phyloP scores from a whole-genome alignment of 2,329 filamentous ascomycete genomes.

The Paraconiothyrium sp. region DNA sequence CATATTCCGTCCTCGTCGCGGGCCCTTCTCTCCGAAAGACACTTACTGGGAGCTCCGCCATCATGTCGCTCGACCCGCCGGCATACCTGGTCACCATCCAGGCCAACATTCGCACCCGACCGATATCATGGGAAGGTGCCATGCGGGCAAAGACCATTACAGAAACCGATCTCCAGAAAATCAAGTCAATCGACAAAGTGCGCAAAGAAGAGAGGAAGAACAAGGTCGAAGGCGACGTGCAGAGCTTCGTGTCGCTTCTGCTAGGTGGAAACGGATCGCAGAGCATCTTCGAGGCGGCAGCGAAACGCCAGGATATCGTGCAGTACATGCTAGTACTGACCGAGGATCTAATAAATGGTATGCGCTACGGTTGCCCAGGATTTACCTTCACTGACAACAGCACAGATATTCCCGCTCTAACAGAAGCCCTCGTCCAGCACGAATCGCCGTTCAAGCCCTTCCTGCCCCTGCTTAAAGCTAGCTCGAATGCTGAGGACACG shows the following conservation, averaged over 20 bases:
- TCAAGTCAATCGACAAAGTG: conserved; percentile 95
- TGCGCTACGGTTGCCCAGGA: neutral
- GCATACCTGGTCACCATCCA: conserved; percentile 88
- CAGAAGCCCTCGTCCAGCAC: conserved; percentile 78
- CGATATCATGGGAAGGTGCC: conserved; percentile 97
- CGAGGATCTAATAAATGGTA: conserved; percentile 87
- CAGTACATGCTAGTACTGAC: conserved; percentile 94
- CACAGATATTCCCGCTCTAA: conserved; percentile 80
- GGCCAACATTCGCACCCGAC: conserved; percentile 95
- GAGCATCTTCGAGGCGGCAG: conserved; percentile 82
- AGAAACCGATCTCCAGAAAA: conserved; percentile 92
- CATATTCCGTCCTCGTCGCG: conserved; percentile 4
- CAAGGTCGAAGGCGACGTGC: conserved; percentile 80
- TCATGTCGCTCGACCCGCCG: conserved; percentile 91
- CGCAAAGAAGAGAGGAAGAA: conserved; percentile 89
- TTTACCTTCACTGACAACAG: conserved; percentile 28
- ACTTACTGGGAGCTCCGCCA: conserved; percentile 19
- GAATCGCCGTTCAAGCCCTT: conserved; percentile 79
- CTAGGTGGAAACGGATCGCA: conserved; percentile 72
- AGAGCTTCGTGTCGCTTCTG: conserved; percentile 82
- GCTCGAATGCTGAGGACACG: conserved; percentile 83
- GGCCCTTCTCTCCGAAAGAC: neutral
- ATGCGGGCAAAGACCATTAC: conserved; percentile 93
- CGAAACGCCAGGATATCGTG: conserved; percentile 87
- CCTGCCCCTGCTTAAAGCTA: conserved; percentile 82